Base-by-base conservation (phyloP, 805 yeast species). In the baker's yeast (Saccharomyces cerevisiae) region DNA sequence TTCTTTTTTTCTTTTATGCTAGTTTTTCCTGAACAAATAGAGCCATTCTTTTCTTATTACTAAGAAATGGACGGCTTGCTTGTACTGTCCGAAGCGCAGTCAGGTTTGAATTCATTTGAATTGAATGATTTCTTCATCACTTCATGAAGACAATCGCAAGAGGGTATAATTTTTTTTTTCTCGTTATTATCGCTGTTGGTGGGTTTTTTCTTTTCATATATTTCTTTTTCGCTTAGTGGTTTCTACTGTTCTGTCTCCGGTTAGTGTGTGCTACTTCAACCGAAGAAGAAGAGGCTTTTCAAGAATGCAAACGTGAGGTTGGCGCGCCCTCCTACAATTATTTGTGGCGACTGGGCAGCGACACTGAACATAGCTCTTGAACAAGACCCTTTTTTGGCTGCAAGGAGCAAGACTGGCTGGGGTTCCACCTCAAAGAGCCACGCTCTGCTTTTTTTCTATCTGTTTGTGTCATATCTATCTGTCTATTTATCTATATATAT, bases 41-140 rank as follows among this genome's bases (percentile, higher is more conserved):
- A 47, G 24, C 21, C 24, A n/a, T 13, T 17, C 21, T 21, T 27
- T 29, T n/a, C 24, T 27, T 47, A n/a, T 47, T 28, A 6, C 4
- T 24, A 26, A 6, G 22, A 29, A n/a, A 28, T 4, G 11, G 17
- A 46, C 41, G 24, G 43, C 43, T 49, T 49, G 46, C 58, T 56
- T 55, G 55, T 36, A 53, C 65, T 65, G 69, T 61, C 70, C 51
- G 70, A 66, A 66, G 70, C 70, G 70, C 70, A 67, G 67, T 64
- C 69, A 64, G 56, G 69, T 65, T 60, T 61, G 53, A 57, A 57
- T 54, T 55, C 64, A 54, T 59, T 60, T 58, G 70, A 66, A 55
- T 59, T 61, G 46, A 54, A 57, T 47, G 64, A 65, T 53, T 60
- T 64, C 53, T 55, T 61, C 22, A 48, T 36, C 43, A 36, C 43